Base-by-base conservation (phyloP, 768 basidiomycete species). In the Nidularia sp. region DNA sequence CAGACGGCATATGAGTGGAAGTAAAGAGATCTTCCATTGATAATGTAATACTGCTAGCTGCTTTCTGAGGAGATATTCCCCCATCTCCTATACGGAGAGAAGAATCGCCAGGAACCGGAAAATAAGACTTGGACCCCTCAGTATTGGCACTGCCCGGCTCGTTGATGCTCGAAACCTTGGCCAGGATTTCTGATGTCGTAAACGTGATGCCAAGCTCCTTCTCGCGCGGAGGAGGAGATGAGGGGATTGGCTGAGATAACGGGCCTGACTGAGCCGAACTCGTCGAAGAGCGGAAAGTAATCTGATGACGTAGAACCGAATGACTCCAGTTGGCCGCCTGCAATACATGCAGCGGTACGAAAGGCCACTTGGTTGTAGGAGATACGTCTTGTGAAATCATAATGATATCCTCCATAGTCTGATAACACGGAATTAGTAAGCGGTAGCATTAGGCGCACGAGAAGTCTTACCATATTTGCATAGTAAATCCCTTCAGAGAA, bases 401-500 rank as follows among this genome's bases (percentile, higher is more conserved):
- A 39, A 90, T 80, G 32, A 96, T 74, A 62, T 94, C 89, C 25
- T 94, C 92, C 62, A 89, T 81, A 9, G 79, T 70, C 93, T 94
- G 61, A n/a, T 45, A 55, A 35, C 41, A 41, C 25, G n/a, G 5
- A 29, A 33, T 58, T 12, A 57, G 50, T 29, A 48, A 32, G 18
- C 34, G 9, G 22, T 8, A 45, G 8, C 18, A 45, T 8, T 22
- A 18, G 8, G 22, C 22, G 44, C 18, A 8, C 10, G 22, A 18
- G 18, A 45, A 13, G 31, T 67, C 76, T 46, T 54, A 91, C 92
- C 88, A 96, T 89, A 62, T 94, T 91, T 4, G 79, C 71, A 64
- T 95, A 96, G 66, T 93, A 87, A 5, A 96, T 90, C 7, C 88
- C 88, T 25, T 80, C 70, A 41, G 76, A 68, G 62, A 98, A 96